A percentile compares a stretch with the other conserved stretches of the same genome.
Conservation (phyloP, 148 eudicot species). For the Rhododendron griersonianum region DNA sequence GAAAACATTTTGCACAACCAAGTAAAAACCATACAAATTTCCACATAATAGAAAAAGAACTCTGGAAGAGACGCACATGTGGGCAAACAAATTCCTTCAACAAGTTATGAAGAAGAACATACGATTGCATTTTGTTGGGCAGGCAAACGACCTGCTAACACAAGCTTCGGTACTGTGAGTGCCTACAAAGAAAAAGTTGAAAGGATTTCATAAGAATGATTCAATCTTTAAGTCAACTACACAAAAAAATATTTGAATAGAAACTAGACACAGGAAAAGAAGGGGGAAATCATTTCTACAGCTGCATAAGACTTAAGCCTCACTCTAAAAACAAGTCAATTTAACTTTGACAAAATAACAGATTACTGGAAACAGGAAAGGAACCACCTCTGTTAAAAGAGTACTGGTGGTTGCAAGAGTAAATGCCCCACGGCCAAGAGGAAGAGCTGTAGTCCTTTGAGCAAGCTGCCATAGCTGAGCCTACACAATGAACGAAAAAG, state of each 20-base stretch:
- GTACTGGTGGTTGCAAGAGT: constrained; percentile 88
- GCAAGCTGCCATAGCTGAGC: constrained; percentile 97
- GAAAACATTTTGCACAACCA: neutral
- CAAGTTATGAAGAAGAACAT: constrained; percentile 22
- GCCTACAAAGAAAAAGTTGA: constrained; percentile 48
- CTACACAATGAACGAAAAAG: constrained; percentile 29
- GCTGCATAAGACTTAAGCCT: neutral
- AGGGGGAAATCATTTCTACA: neutral
- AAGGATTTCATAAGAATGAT: constrained; percentile 13
- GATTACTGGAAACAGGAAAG: constrained; percentile 1
- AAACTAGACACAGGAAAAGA: neutral
- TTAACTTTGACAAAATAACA: neutral
- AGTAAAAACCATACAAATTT: neutral
- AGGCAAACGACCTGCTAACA: constrained; percentile 93
- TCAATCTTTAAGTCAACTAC: neutral
- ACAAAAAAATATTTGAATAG: neutral
- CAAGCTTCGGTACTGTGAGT: constrained; percentile 84
- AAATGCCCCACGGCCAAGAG: constrained; percentile 97
- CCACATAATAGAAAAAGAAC: neutral
- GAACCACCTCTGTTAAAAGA: constrained; percentile 82
- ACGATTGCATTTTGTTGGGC: constrained; percentile 97
- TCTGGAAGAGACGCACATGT: neutral
- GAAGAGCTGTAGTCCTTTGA: constrained; percentile 95
- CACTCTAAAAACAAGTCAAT: neutral
- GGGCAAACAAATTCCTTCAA: neutral